Percentiles rank a stretch among this genome's conserved stretches.
Evolutionary conservation across 2,329 filamentous ascomycete genomes (phyloP).

Genomic region (Beauveria australis): DNA sequence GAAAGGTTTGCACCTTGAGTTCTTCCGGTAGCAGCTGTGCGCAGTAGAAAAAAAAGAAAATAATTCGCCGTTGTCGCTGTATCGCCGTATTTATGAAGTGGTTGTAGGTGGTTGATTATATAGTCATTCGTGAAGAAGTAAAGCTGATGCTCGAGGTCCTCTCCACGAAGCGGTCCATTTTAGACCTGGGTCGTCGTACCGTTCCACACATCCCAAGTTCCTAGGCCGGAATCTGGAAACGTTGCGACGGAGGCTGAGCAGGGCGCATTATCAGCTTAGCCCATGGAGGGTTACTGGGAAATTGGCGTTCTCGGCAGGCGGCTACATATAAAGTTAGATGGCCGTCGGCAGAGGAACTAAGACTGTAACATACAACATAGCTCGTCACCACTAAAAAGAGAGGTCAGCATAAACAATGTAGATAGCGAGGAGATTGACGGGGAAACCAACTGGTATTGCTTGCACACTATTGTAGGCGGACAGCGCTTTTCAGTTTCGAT

Average conservation of each 20-base stretch:
- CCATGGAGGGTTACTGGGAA: constrained; percentile 30
- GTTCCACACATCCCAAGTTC: constrained; percentile 3
- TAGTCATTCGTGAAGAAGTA: constrained; percentile 8
- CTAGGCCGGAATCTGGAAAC: constrained; percentile 14
- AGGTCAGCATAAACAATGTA: constrained; percentile 17
- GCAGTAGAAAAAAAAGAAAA: not conserved
- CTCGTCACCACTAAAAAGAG: constrained; percentile 30
- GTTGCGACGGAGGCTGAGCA: constrained; percentile 17
- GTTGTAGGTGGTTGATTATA: not conserved
- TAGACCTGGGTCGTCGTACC: not conserved
- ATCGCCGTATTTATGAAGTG: not conserved
- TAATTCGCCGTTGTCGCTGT: not conserved
- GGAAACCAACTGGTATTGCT: constrained; percentile 34
- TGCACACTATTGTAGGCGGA: constrained; percentile 35
- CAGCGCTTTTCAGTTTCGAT: constrained; percentile 36
- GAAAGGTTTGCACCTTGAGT: constrained; percentile 1
- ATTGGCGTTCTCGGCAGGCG: constrained; percentile 31
- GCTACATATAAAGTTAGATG: constrained; percentile 18
- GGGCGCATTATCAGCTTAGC: constrained; percentile 29
- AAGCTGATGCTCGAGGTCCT: constrained; percentile 1
- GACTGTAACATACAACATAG: constrained; percentile 31
- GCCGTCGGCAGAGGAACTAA: constrained; percentile 15
- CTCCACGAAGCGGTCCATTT: not conserved
- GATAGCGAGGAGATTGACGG: not conserved
- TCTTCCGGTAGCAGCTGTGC: not conserved